These are phyloP conservation scores for Dendrothele bispora DNA, from an alignment of 768 basidiomycete genomes.

Conservation along the genomic window DNA sequence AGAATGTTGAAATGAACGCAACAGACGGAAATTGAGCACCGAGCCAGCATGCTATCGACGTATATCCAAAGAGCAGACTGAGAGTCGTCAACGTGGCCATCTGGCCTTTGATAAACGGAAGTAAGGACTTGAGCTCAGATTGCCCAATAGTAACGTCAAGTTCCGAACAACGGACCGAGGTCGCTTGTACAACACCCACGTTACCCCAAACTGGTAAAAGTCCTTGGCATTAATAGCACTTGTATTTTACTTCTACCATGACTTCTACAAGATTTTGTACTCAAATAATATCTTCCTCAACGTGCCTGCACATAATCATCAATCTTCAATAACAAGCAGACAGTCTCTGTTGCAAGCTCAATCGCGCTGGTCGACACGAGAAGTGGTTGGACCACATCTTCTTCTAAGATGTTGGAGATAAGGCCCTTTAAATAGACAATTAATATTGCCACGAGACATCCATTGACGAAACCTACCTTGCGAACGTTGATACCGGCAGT, in stretches of 20 bases:
- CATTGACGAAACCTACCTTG: constrained; percentile 56
- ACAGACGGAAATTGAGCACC: constrained; percentile 89
- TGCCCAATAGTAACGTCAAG: too few relatives aligned
- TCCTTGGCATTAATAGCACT: too few relatives aligned
- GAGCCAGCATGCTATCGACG: constrained; percentile 78
- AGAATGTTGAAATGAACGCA: not conserved
- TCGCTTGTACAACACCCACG: too few relatives aligned
- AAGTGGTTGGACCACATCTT: constrained; percentile 95
- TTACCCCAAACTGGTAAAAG: too few relatives aligned
- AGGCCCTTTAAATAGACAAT: constrained; percentile 59
- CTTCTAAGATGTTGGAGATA: constrained; percentile 96
- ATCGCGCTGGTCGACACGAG: constrained; percentile 94
- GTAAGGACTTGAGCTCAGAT: too few relatives aligned
- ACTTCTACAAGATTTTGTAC: too few relatives aligned
- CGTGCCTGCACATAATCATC: constrained; percentile 89
- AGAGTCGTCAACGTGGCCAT: constrained; percentile 24
- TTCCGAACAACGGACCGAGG: too few relatives aligned
- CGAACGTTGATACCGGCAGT: constrained; percentile 98
- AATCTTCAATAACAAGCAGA: constrained; percentile 93
- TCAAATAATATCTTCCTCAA: constrained; percentile 37
- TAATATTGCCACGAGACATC: not conserved
- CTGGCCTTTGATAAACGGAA: not conserved
- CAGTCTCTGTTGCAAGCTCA: constrained; percentile 95
- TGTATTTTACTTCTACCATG: too few relatives aligned
- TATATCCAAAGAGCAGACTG: constrained; percentile 69